Evolutionary conservation across 768 basidiomycete genomes (phyloP), one percentile per base, ranked within the genome.

Genomic region (Lentinula boryana): DNA sequence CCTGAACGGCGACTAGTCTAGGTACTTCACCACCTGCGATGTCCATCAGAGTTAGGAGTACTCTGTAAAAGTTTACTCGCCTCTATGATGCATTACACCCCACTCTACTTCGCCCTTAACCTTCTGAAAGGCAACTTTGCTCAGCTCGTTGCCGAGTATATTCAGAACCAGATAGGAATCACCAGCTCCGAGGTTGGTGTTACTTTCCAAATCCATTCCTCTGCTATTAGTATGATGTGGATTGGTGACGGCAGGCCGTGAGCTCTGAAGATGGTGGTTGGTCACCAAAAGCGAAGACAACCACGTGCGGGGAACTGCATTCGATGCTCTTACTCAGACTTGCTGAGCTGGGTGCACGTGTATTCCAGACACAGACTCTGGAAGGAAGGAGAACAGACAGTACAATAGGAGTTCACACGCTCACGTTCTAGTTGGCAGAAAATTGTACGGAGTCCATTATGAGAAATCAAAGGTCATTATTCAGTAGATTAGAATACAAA

Each of bases 71-170:
- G 16, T 48, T 12, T 3, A 65, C 74, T n/a, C 58, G 83, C 90
- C 90, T 71, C 86, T 78, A 70, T 91, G 90, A 62, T 82, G 73
- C 90, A 93, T 93, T 2, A 76, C 76, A 50, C 81, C 77, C 89
- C 89, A 93, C 51, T 78, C 74, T 0, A 92, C 91, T 67, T 92
- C 90, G 9, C 77, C 71, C 61, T 72, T 77, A 64, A 91, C 63
- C 4, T 73, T 78, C 51, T 82, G 83, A 66, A 91, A 91, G 0
- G 82, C 86, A 16, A 67, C 69, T 6, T 76, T 76, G 2, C 80
- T 84, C 35, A 89, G 69, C 4, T 84, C 55, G 0, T 73, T 65
- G 0, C 87, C 84, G 12, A 91, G 76, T 54, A 91, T 62, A 63
- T 85, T 75, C 5, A 77, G 72, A 6, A 85, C 72, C n/a, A 92